phyloP scores from a whole-genome alignment of 768 basidiomycete genomes.

The Rhizopogon rudus region DNA sequence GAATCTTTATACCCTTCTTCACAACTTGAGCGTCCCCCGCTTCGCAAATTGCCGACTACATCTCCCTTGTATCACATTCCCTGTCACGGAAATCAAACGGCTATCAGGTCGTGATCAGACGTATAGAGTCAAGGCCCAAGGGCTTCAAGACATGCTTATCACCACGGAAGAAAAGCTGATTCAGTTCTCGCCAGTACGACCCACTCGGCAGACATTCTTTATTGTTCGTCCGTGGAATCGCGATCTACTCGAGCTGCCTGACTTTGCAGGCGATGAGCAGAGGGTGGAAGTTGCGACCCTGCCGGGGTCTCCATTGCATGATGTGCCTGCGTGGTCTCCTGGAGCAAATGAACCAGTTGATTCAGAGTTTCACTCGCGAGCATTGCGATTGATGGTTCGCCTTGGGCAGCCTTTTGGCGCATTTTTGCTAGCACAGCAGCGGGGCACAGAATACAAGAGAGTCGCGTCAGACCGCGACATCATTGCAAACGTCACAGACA shows the following conservation, averaged over 20 bases:
- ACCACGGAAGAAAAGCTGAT: background rate
- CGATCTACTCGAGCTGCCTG: background rate
- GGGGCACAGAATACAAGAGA: background rate
- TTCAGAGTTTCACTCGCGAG: background rate
- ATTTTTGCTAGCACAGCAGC: background rate
- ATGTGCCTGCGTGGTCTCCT: background rate
- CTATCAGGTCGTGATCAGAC: background rate
- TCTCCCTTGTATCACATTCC: background rate
- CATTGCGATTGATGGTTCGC: background rate
- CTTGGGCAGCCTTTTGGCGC: background rate
- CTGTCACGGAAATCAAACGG: background rate
- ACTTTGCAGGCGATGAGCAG: background rate
- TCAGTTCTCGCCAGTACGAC: background rate
- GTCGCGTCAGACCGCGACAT: background rate
- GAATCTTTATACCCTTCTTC: background rate
- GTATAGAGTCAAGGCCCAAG: background rate
- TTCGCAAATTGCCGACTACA: background rate
- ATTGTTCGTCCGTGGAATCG: background rate
- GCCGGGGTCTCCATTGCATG: background rate
- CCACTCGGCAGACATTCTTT: background rate
- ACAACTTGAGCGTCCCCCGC: background rate
- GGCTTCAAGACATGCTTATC: background rate
- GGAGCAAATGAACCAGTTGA: background rate
- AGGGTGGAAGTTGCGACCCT: background rate
- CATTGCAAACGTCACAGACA: background rate